A percentile compares a stretch with the other conserved stretches of the same genome.
Evolutionary conservation across 495 filamentous ascomycete genomes (phyloP).

Genomic region (Massariosphaeria phaeospora): DNA sequence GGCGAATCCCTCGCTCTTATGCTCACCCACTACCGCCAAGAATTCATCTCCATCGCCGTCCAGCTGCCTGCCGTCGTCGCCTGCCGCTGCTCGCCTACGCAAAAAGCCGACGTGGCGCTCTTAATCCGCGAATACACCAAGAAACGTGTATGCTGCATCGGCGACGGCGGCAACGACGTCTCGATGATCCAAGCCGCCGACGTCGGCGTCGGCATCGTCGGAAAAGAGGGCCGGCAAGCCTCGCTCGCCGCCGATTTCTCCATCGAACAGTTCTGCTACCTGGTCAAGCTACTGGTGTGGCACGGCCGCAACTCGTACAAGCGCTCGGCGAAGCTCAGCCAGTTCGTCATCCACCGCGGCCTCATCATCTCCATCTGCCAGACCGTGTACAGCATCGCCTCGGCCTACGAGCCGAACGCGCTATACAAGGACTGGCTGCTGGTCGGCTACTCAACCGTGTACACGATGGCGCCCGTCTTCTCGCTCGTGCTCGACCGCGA

Average conservation of each 20-base stretch:
- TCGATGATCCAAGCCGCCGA: slow-evolving; percentile 99
- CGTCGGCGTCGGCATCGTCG: slow-evolving; percentile 95
- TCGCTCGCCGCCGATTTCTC: slow-evolving; percentile 93
- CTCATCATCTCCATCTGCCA: slow-evolving; percentile 93
- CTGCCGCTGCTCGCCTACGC: slow-evolving; percentile 93
- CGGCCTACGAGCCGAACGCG: slow-evolving; percentile 84
- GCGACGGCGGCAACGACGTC: slow-evolving; percentile 97
- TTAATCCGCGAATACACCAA: slow-evolving; percentile 88
- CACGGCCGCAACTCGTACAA: slow-evolving; percentile 97
- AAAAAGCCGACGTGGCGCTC: slow-evolving; percentile 89
- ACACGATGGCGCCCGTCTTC: slow-evolving; percentile 92
- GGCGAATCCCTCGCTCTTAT: slow-evolving; percentile 83
- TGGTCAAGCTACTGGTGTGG: slow-evolving; percentile 98
- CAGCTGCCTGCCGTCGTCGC: slow-evolving; percentile 87
- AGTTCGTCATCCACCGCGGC: slow-evolving; percentile 97
- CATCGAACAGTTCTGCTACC: slow-evolving; percentile 87
- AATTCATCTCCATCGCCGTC: slow-evolving; percentile 87
- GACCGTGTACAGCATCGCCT: slow-evolving; percentile 93
- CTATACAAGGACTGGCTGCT: slow-evolving; percentile 95
- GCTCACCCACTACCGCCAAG: slow-evolving; percentile 68
- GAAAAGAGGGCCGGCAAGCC: slow-evolving; percentile 94
- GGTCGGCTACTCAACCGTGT: slow-evolving; percentile 93
- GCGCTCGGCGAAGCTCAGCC: slow-evolving; percentile 86
- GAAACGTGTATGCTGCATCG: slow-evolving; percentile 93
- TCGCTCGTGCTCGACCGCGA: slow-evolving; percentile 94